Evolutionary conservation across 2,329 filamentous ascomycete genomes (phyloP).

Genomic region (Calcarisporium arbuscula): DNA sequence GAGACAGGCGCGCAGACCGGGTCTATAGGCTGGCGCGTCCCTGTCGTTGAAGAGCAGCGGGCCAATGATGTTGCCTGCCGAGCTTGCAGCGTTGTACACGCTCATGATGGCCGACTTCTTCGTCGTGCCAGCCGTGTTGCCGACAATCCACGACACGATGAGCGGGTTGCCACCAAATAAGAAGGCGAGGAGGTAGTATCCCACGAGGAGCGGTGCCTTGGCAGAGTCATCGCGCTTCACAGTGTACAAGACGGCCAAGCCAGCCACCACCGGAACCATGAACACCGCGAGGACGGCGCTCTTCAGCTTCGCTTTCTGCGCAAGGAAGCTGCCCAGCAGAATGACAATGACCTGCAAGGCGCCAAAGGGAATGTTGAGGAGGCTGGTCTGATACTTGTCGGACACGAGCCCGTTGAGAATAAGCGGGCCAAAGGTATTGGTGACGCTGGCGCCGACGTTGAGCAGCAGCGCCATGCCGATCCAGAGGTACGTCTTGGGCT

Average conservation of each 20-base stretch:
- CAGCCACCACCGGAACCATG: conserved; percentile 54
- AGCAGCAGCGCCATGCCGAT: conserved; percentile 53
- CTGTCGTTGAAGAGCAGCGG: conserved; percentile 53
- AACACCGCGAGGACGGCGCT: conserved; percentile 46
- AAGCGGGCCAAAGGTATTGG: conserved; percentile 59
- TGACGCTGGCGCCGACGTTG: conserved; percentile 58
- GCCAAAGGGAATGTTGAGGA: conserved; percentile 64
- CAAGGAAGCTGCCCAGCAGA: conserved; percentile 50
- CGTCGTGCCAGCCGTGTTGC: conserved; percentile 61
- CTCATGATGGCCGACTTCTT: conserved; percentile 61
- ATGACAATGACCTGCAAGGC: conserved; percentile 55
- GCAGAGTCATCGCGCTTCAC: conserved; percentile 35
- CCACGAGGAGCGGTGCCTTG: conserved; percentile 40
- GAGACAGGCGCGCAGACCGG: conserved; percentile 49
- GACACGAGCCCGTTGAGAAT: conserved; percentile 56
- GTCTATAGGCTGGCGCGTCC: conserved; percentile 53
- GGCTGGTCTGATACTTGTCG: conserved; percentile 48
- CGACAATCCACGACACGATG: conserved; percentile 62
- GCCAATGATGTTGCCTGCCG: conserved; percentile 61
- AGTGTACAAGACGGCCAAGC: conserved; percentile 50
- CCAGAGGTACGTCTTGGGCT: conserved; percentile 53
- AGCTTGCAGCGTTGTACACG: conserved; percentile 55
- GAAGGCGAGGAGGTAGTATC: conserved; percentile 61
- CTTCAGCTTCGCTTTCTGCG: conserved; percentile 52
- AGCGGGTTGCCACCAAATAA: conserved; percentile 61